Conservation (phyloP, 805 yeast species). For the Maudiozyma bulderi region DNA sequence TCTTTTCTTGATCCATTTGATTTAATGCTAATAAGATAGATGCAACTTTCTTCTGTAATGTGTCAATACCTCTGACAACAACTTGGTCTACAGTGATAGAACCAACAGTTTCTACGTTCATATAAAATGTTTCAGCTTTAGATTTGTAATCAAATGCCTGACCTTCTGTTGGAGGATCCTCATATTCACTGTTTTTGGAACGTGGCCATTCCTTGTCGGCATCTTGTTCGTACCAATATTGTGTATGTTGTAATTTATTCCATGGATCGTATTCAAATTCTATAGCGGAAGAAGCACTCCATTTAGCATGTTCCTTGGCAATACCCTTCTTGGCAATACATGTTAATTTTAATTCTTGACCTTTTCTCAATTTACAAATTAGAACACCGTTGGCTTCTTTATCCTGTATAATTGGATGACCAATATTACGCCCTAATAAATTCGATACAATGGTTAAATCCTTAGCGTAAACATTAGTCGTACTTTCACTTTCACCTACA, state of each 20-base stretch:
- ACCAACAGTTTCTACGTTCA: constrained; percentile 91
- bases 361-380: constrained; percentile 81
- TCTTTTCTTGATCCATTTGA: constrained; percentile 34
- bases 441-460: constrained; percentile 48
- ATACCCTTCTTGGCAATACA: constrained; percentile 97
- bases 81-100: constrained; percentile 83
- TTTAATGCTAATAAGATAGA: constrained; percentile 67
- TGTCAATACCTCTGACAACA: constrained; percentile 71
- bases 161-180: constrained; percentile 85
- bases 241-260: constrained; percentile 93
- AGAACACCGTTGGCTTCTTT: constrained; percentile 74
- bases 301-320: constrained; percentile 95
- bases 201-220: constrained; percentile 91
- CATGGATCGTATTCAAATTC: constrained; percentile 99
- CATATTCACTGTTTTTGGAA: constrained; percentile 83
- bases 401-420: constrained; percentile 80
- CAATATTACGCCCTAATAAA: constrained; percentile 40
- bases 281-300: constrained; percentile 94
- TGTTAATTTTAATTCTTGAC: constrained; percentile 79
- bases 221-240: constrained; percentile 90
- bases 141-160: constrained; percentile 82
- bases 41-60: constrained; percentile 84
- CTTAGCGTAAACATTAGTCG: constrained; percentile 82
- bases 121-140: constrained; percentile 68
- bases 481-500: constrained; percentile 77